Base-by-base conservation (phyloP, 352 stramenopile species). In the Thalassiosira hispida region DNA sequence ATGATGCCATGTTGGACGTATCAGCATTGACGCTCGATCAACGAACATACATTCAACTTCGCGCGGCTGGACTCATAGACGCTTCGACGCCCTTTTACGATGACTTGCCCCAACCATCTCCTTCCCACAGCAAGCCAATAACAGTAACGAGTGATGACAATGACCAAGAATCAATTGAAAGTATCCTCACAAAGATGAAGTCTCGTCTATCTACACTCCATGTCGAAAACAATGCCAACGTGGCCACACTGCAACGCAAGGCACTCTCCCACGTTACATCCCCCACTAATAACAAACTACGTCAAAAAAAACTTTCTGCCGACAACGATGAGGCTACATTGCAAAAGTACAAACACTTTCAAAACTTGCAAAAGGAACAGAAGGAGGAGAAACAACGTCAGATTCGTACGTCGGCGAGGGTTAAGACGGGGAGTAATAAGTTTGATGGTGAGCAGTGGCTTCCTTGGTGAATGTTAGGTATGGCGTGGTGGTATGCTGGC, bases 161-260 rank as follows among this genome's bases (percentile, higher is more conserved):
- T 62, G 61, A 73, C 2, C 42, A 56, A 27, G 38, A 76, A 18
- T 53, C 61, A 7, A 46, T 85, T 3, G 74, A 87, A 44, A 47
- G 51, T 27, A 64, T 90, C 11, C 57, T 91, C 42, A 20, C 63
- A 20, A 47, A 55, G 44, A 91, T 91, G 85, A 84, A 70, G 22
- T 27, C 27, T 25, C 68, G 83, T 72, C 51, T 92, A 3, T 68
- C 64, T 4, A 51, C 53, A n/a, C 18, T 90, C 0, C 62, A 79
- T 16, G 25, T 16, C 14, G 31, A 51, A 8, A 91, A 69, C 29
- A 87, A 81, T 81, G 35, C 56, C 23, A 16, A 73, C 49, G 49
- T 73, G 8, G 25, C 52, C 14, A 79, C 65, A 35, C 57, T 92
- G 4, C 71, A 89, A 75, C 57, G 59, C 20, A 47, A 31, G 14